These are phyloP conservation scores for Pseudovirgaria hyperparasitica DNA, from an alignment of 2,329 filamentous ascomycete genomes.

Conservation along the genomic window DNA sequence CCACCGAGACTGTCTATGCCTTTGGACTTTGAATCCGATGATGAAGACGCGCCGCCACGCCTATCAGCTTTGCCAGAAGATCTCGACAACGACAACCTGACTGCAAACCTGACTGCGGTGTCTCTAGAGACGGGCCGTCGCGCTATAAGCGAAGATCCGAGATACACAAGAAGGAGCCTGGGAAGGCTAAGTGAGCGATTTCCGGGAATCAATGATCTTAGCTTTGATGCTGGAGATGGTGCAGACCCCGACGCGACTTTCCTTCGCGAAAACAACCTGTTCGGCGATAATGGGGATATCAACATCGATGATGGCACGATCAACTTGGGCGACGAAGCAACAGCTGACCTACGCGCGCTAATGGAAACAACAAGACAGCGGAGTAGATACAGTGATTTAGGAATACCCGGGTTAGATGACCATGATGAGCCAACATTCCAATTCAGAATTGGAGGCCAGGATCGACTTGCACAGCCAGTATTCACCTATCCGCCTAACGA, in stretches of 20 bases:
- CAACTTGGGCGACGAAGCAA: constrained; percentile 16
- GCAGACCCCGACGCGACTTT: constrained; percentile 31
- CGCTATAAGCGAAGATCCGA: constrained; percentile 24
- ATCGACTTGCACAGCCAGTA: constrained; percentile 12
- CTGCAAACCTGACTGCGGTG: constrained; percentile 33
- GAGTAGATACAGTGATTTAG: constrained; percentile 17
- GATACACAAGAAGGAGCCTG: constrained; percentile 29
- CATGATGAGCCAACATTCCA: constrained; percentile 25
- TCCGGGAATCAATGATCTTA: constrained; percentile 30
- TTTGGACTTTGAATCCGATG: constrained; percentile 29
- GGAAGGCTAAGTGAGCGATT: constrained; percentile 38
- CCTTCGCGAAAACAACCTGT: too few relatives aligned
- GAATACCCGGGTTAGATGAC: constrained; percentile 22
- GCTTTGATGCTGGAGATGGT: constrained; percentile 17
- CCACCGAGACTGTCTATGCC: constrained; percentile 29
- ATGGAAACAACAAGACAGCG: constrained; percentile 18
- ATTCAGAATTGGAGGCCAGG: constrained; percentile 15
- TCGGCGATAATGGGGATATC: constrained; percentile 22
- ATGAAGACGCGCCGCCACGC: constrained; percentile 26
- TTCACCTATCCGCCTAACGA: constrained; percentile 19
- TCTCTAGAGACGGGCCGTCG: constrained; percentile 34
- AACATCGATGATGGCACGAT: constrained; percentile 23
- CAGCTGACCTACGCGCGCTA: constrained; percentile 15
- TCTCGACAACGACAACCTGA: constrained; percentile 21
- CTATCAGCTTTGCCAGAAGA: constrained; percentile 23